Conservation (phyloP, 495 filamentous ascomycete species). For the Aspergillus homomorphus region DNA sequence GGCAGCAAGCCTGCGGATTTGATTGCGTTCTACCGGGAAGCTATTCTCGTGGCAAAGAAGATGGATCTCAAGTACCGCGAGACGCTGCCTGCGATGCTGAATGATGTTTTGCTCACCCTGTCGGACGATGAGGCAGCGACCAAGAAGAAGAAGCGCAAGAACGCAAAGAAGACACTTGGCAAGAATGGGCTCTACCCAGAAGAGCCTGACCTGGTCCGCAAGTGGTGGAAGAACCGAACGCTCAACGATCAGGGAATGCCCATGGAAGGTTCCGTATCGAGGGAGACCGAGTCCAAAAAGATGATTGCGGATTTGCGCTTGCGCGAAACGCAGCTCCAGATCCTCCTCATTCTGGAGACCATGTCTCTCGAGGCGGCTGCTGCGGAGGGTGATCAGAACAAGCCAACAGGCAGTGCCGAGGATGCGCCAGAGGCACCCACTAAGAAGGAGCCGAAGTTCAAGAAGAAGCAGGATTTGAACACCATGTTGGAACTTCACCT, state of each 20-base stretch:
- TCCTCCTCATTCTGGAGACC: slow-evolving; percentile 85
- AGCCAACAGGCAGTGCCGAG: slow-evolving; percentile 21
- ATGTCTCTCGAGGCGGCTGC: slow-evolving; percentile 62
- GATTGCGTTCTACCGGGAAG: slow-evolving; percentile 63
- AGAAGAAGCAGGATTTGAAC: slow-evolving; percentile 55
- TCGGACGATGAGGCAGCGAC: slow-evolving; percentile 56
- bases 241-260: slow-evolving; percentile 33
- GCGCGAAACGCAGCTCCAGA: slow-evolving; percentile 83
- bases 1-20: slow-evolving; percentile 45
- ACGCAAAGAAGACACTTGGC: slow-evolving; percentile 67
- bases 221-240: slow-evolving; percentile 70
- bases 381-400: slow-evolving; percentile 30
- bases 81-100: slow-evolving; percentile 64
- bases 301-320: slow-evolving; percentile 64
- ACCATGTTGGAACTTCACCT: slow-evolving; percentile 78
- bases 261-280: slow-evolving; percentile 32
- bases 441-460: slow-evolving; percentile 37
- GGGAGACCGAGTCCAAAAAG: slow-evolving; percentile 52
- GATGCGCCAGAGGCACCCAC: slow-evolving; percentile 33
- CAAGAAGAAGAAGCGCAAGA: slow-evolving; percentile 55
- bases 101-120: slow-evolving; percentile 57
- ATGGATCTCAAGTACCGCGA: slow-evolving; percentile 89
- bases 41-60: slow-evolving; percentile 66
- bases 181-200: slow-evolving; percentile 73
- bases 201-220: slow-evolving; percentile 70